Evolutionary conservation across 2,329 filamentous ascomycete genomes (phyloP), one percentile per base, ranked within the genome.

Genomic region (Microdochium paspali): DNA sequence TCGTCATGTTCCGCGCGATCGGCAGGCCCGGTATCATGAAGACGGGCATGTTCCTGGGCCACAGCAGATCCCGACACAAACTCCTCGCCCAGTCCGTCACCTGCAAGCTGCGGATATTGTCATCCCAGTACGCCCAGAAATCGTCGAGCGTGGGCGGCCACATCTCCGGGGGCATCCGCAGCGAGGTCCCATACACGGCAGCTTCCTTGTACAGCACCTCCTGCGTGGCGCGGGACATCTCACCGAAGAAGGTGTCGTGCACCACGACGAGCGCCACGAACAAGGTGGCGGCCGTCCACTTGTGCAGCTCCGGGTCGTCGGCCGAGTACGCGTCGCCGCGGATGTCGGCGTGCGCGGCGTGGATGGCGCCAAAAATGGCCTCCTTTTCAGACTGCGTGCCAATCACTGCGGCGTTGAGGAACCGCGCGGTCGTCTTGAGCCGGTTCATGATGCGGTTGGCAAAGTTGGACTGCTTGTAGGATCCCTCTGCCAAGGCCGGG

Each of bases 51-150:
- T 57, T 52, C 10, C 57, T 56, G 25, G 59, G 62, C 18, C 55
- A 56, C 2, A 64, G 53, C 2, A 64, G 48, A 44, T 63, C 58
- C 0, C 56, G 49, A 12, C 55, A 57, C 23, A 64, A 57, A 10
- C 50, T 52, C 18, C 53, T 53, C 2, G 62, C 62, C 45, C 61
- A 50, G 3, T 58, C 50, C 2, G 59, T 65, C 30, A 68, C 53
- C 24, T 63, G 47, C 15, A 67, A 53, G 1, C 56, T 61, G 30
- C 53, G 58, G 23, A 68, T 56, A 44, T 63, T 58, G 35, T 58
- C 49, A 47, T 69, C 51, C 66, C 66, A 68, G 53, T 68, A 67
- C 15, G 47, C 49, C 63, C 62, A 64, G 47, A 67, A 67, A 2
- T 58, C 63, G 26, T 56, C 55, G 6, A 63, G 56, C 25, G 54